Conservation (phyloP, 2,329 filamentous ascomycete genomes). For the Lecanosticta acicola region DNA sequence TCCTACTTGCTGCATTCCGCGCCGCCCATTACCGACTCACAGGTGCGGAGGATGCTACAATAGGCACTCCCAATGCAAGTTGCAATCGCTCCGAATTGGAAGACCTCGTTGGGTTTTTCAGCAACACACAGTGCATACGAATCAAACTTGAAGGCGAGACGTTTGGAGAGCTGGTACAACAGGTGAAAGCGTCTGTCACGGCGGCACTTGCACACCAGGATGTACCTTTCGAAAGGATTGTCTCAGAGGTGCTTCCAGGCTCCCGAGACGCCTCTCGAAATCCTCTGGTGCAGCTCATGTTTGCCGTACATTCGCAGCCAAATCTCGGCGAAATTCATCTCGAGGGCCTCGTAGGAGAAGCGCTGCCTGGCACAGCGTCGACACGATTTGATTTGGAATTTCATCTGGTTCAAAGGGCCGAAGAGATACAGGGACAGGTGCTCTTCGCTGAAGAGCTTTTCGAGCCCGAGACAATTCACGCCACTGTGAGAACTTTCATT, state of each 20-base stretch:
- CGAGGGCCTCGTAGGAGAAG: slow-evolving; percentile 6
- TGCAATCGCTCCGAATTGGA: slow-evolving; percentile 5
- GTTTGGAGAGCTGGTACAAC: slow-evolving; percentile 4
- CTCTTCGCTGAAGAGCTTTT: slow-evolving; percentile 8
- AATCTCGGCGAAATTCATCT: slow-evolving; percentile 7
- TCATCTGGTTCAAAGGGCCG: slow-evolving; percentile 4
- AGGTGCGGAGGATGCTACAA: slow-evolving; percentile 4
- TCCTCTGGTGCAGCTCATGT: slow-evolving; percentile 11
- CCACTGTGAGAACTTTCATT: slow-evolving; percentile 1
- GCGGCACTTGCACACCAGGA: slow-evolving; percentile 7
- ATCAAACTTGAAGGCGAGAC: slow-evolving; percentile 4
- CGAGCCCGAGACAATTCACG: slow-evolving; percentile 5
- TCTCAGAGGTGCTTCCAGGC: slow-evolving; percentile 1
- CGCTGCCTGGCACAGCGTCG: slow-evolving; percentile 3
- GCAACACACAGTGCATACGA: slow-evolving; percentile 8
- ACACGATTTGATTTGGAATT: slow-evolving; percentile 10
- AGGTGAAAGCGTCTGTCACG: slow-evolving; percentile 4
- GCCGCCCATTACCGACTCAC: slow-evolving; percentile 8
- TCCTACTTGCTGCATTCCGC: slow-evolving; percentile 6
- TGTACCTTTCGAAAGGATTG: slow-evolving; percentile 8
- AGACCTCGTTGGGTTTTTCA: slow-evolving; percentile 7
- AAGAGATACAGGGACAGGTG: slow-evolving; percentile 4
- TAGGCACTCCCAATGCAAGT: slow-evolving; percentile 5
- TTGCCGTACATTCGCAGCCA: slow-evolving; percentile 9
- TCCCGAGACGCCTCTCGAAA: slow-evolving; percentile 6